A percentile compares a stretch with the other conserved stretches of the same genome.
Evolutionary conservation across 352 stramenopile genomes (phyloP).

Genomic region (Pythium plurisporium): DNA sequence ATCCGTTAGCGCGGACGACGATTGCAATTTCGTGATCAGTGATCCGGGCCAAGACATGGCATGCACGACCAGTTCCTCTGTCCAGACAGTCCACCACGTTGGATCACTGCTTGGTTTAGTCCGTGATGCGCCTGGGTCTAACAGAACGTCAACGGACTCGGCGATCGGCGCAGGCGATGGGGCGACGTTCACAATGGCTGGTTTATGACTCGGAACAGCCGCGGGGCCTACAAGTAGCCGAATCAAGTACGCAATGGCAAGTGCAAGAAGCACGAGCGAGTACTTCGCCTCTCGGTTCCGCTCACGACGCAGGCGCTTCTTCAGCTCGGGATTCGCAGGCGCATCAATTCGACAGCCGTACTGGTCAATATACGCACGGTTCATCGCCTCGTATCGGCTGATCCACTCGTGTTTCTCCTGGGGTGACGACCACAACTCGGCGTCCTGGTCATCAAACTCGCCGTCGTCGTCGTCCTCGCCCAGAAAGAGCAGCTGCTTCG

Average conservation of each 20-base stretch:
- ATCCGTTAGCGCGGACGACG: no score
- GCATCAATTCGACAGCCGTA: slow-evolving; percentile 46
- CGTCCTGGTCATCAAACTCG: slow-evolving; percentile 29
- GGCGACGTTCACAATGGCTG: not conserved
- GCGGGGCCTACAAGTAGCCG: slow-evolving; percentile 18
- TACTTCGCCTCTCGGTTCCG: slow-evolving; percentile 23
- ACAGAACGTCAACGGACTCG: not conserved
- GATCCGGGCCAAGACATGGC: slow-evolving; percentile 2
- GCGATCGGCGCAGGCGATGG: not conserved
- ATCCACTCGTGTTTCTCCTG: slow-evolving; percentile 33
- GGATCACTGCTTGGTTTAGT: not conserved
- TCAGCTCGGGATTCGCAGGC: slow-evolving; percentile 25
- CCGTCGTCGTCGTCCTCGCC: slow-evolving; percentile 25
- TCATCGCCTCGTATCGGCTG: slow-evolving; percentile 15
- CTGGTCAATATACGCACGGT: slow-evolving; percentile 26
- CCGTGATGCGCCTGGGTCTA: not conserved
- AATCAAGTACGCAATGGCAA: slow-evolving; percentile 30
- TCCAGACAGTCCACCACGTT: slow-evolving; percentile 15
- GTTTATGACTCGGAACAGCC: not conserved
- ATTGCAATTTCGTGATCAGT: not conserved
- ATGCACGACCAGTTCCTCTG: slow-evolving; percentile 8
- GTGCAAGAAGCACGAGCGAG: slow-evolving; percentile 26
- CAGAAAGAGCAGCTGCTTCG: slow-evolving; percentile 9
- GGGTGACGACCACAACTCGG: slow-evolving; percentile 26
- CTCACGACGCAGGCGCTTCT: slow-evolving; percentile 19